Percentiles rank a stretch among this genome's conserved stretches.
phyloP scores from a whole-genome alignment of 805 yeast genomes.

The Lipomyces yamadae region DNA sequence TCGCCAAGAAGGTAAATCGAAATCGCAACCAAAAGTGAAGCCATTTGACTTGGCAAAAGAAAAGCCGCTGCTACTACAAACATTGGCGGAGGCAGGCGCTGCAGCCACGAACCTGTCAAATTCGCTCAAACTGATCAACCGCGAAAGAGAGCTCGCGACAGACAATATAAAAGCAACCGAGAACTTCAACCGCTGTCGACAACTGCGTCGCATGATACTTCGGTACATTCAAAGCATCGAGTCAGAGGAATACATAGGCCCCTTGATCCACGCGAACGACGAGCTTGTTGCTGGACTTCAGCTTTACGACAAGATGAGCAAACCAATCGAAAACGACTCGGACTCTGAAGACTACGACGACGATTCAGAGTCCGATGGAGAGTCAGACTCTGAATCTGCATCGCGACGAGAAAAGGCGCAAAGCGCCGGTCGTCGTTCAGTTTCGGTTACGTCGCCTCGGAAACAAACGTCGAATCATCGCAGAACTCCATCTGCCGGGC shows the following conservation, averaged over 20 bases:
- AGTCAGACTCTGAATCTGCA: slow-evolving; percentile 14
- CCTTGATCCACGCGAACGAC: slow-evolving; percentile 86
- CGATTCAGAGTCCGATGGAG: slow-evolving; percentile 44
- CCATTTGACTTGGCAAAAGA: slow-evolving; percentile 58
- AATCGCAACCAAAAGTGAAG: slow-evolving; percentile 1
- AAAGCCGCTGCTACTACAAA: slow-evolving; percentile 67
- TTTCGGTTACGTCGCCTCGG: slow-evolving; percentile 10
- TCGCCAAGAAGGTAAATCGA: not conserved
- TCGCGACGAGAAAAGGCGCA: slow-evolving; percentile 4
- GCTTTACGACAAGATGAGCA: slow-evolving; percentile 63
- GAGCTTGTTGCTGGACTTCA: slow-evolving; percentile 77
- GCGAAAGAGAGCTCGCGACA: slow-evolving; percentile 57
- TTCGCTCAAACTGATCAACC: slow-evolving; percentile 53
- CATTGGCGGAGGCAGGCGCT: slow-evolving; percentile 76
- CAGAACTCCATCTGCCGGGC: slow-evolving; percentile 20
- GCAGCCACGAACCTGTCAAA: slow-evolving; percentile 73
- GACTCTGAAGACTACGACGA: slow-evolving; percentile 54
- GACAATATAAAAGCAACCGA: slow-evolving; percentile 66
- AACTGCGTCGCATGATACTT: slow-evolving; percentile 75
- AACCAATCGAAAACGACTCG: slow-evolving; percentile 50
- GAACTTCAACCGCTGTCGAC: slow-evolving; percentile 74
- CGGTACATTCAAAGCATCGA: slow-evolving; percentile 83
- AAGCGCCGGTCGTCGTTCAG: slow-evolving; percentile 11
- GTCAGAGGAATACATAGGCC: slow-evolving; percentile 85
- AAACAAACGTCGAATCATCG: not conserved